These are phyloP conservation scores for Candida silvicultrix DNA, from an alignment of 805 yeast species.

Conservation along the genomic window DNA sequence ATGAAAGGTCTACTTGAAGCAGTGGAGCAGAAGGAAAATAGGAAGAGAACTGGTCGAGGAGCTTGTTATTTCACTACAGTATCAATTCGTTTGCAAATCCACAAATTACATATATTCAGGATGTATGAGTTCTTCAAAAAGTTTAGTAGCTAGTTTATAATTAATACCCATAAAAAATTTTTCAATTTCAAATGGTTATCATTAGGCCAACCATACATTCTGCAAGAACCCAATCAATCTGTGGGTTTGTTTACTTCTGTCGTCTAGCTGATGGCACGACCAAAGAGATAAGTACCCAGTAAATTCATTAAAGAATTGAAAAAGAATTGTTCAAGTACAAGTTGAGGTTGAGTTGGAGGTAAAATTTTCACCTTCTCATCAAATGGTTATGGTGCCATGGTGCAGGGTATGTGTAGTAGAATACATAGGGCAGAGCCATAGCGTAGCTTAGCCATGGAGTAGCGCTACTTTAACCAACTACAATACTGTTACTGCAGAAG, in stretches of 20 bases:
- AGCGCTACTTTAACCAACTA: no score
- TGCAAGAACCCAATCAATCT: constrained; percentile 22
- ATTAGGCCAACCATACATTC: background rate
- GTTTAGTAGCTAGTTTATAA: background rate
- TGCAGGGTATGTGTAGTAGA: no score
- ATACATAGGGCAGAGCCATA: no score
- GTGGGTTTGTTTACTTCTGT: constrained; percentile 52
- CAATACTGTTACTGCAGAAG: no score
- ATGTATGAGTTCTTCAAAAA: background rate
- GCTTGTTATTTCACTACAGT: no score
- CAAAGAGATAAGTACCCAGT: constrained; percentile 41
- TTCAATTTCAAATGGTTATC: background rate
- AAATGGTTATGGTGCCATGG: background rate
- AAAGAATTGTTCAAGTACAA: background rate
- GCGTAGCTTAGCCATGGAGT: no score
- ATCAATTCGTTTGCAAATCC: no score
- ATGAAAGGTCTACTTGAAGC: no score
- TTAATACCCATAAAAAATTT: background rate
- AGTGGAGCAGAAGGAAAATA: no score
- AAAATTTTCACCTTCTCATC: background rate
- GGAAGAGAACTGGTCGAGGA: no score
- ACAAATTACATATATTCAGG: background rate
- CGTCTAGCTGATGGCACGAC: constrained; percentile 31
- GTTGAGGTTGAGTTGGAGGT: background rate
- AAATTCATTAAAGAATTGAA: background rate